Evolutionary conservation across 306 rosid genomes (phyloP).

Genomic region (Abrus pulchellus): DNA sequence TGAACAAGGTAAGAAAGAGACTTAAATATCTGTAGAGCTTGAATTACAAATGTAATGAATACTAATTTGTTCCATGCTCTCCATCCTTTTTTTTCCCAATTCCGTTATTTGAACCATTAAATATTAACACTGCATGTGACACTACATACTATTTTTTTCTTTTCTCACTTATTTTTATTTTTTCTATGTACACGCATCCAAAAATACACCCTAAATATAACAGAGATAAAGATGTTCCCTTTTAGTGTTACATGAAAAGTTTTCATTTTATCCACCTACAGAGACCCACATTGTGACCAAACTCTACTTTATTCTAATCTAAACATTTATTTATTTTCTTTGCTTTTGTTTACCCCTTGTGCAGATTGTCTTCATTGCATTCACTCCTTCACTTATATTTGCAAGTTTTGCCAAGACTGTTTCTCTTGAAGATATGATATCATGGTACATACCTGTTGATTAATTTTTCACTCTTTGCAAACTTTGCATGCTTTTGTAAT

Average conservation of each 20-base stretch:
- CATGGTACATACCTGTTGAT: conserved; percentile 61
- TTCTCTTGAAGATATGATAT: conserved; percentile 75
- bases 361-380: conserved; percentile 78
- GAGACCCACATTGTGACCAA: not conserved
- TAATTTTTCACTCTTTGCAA: not conserved
- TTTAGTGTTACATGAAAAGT: too few relatives aligned
- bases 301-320: not conserved
- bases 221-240: too few relatives aligned
- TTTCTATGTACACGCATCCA: too few relatives aligned
- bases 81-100: not conserved
- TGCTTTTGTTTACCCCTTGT: conserved; percentile 18
- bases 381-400: conserved; percentile 85
- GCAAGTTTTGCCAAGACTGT: conserved; percentile 72
- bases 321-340: not conserved
- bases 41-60: not conserved
- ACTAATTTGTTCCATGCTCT: not conserved
- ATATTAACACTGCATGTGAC: too few relatives aligned
- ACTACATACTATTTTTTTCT: too few relatives aligned
- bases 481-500: not conserved
- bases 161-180: too few relatives aligned
- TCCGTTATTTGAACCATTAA: too few relatives aligned
- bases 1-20: conserved; percentile 68
- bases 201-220: too few relatives aligned
- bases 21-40: conserved; percentile 9
- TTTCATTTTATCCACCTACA: not conserved